Percentiles rank a stretch among this genome's conserved stretches.
Conservation (phyloP, 192 early-diverging fungal species). For the Podila minutissima region DNA sequence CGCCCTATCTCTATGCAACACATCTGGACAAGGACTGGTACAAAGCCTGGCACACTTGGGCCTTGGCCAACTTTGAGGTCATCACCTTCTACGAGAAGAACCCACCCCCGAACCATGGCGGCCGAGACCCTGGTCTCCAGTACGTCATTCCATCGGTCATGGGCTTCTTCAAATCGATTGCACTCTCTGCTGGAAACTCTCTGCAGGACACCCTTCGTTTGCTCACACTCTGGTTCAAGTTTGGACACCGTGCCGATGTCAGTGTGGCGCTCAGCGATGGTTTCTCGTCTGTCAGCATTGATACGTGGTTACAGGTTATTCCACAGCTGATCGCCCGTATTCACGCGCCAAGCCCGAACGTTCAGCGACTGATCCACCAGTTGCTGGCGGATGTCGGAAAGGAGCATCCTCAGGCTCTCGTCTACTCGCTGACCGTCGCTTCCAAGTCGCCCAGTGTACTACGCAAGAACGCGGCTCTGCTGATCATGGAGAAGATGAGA, state of each 20-base stretch:
- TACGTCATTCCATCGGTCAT: conserved; percentile 91
- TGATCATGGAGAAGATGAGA: conserved; percentile 93
- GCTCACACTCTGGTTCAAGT: conserved; percentile 96
- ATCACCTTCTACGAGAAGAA: conserved; percentile 78
- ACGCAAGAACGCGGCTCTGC: conserved; percentile 81
- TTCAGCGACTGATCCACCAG: conserved; percentile 88
- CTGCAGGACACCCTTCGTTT: conserved; percentile 95
- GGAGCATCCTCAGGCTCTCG: conserved; percentile 95
- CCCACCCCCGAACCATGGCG: conserved; percentile 41
- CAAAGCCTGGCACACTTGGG: conserved; percentile 98
- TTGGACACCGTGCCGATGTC: conserved; percentile 88
- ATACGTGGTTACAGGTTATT: conserved; percentile 98
- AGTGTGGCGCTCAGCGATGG: conserved; percentile 83
- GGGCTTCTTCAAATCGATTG: conserved; percentile 94
- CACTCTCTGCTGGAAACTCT: conserved; percentile 83
- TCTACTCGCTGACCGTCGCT: conserved; percentile 96
- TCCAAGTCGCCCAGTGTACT: conserved; percentile 86
- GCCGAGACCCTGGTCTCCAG: conserved; percentile 57
- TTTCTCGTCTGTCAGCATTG: conserved; percentile 84
- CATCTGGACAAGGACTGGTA: conserved; percentile 93
- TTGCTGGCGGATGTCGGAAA: conserved; percentile 91
- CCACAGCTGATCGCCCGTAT: conserved; percentile 97
- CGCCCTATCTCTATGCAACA: conserved; percentile 86
- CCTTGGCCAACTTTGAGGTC: conserved; percentile 92
- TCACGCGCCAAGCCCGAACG: conserved; percentile 78